Evolutionary conservation across 345 rosid genomes (phyloP), one percentile per base, ranked within the genome.

Genomic region (Brassica juncea): DNA sequence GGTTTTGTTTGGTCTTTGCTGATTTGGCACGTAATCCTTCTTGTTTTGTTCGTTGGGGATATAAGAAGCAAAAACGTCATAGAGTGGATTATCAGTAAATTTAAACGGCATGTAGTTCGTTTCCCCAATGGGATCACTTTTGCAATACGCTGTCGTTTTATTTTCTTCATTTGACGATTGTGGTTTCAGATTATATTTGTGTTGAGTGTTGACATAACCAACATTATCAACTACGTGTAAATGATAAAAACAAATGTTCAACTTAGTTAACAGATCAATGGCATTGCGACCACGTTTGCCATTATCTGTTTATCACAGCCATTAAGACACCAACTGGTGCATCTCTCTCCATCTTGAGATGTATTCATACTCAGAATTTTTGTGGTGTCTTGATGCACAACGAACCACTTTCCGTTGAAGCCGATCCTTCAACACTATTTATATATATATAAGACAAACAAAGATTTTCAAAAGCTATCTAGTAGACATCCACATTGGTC

Each of bases 1-100:
- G 49, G 8, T 75, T 64, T 66, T 16, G 58, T 63, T 77, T 66
- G 25, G 73, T 68, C 70, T 54, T 57, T 60, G 79, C 84, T 83
- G 83, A 77, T 62, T 37, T 81, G 84, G 80, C 75, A 4, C 19
- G 54, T 44, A 44, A 44, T 44, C 54, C 15, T 44, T 0, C 1
- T n/a, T n/a, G 19, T 5, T 52, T 52, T 52, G 57, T 64, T 65
- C 14, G 25, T 54, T 16, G 23, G 8, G 58, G 58, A 15, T 54
- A 15, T 54, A 54, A 6, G 15, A 71, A 5, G 12, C 0, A 34
- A 35, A 4, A 66, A 75, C 79, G 67, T 67, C 59, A 54, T 0
- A 6, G 25, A 15, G 25, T 54, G 25, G 59, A 54, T 15, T 2
- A 15, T 15, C 59, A 0, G 10, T 0, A 15, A 54, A 10, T 15